Percentiles rank a stretch among this genome's conserved stretches.
Conservation (phyloP, 164 flowering plant genomes). For the Nymphaea colorata region DNA sequence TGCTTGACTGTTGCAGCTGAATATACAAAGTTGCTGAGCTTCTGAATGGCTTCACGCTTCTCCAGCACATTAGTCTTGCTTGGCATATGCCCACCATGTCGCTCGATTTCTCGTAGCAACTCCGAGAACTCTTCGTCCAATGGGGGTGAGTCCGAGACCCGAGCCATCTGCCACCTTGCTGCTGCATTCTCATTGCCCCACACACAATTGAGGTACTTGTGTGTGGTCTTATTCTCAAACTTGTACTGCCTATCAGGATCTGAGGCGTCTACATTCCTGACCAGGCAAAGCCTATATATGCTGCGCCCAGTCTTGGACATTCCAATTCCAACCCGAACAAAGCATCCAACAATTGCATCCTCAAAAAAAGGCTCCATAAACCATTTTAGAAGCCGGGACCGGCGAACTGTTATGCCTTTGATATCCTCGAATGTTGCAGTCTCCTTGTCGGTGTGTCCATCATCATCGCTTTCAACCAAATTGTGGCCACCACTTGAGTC, state of each 20-base stretch:
- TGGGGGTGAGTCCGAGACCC: conserved; percentile 82
- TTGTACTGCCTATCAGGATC: conserved; percentile 68
- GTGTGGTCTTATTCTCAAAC: conserved; percentile 71
- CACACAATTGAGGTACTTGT: conserved; percentile 72
- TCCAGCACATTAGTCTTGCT: conserved; percentile 54
- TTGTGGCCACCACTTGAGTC: conserved; percentile 57
- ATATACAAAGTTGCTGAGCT: conserved; percentile 55
- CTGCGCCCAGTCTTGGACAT: conserved; percentile 47
- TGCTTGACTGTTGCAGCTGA: conserved; percentile 90
- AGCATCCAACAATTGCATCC: conserved; percentile 86
- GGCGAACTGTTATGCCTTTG: conserved; percentile 66
- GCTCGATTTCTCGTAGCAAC: conserved; percentile 77
- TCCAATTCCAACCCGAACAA: conserved; percentile 93
- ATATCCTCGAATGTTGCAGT: conserved; percentile 56
- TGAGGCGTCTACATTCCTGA: conserved; percentile 78
- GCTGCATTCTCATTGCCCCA: conserved; percentile 85
- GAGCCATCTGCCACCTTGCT: conserved; percentile 98
- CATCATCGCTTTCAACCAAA: conserved; percentile 60
- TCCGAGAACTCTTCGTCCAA: conserved; percentile 60
- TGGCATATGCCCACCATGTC: conserved; percentile 61
- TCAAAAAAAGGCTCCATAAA: conserved; percentile 96
- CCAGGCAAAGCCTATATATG: conserved; percentile 75
- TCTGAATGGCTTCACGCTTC: conserved; percentile 68
- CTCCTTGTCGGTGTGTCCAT: conserved; percentile 25
- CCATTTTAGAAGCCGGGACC: conserved; percentile 90